Base-by-base conservation (phyloP, 1,139 yeast species). In the Saccharomyces hybrid region DNA sequence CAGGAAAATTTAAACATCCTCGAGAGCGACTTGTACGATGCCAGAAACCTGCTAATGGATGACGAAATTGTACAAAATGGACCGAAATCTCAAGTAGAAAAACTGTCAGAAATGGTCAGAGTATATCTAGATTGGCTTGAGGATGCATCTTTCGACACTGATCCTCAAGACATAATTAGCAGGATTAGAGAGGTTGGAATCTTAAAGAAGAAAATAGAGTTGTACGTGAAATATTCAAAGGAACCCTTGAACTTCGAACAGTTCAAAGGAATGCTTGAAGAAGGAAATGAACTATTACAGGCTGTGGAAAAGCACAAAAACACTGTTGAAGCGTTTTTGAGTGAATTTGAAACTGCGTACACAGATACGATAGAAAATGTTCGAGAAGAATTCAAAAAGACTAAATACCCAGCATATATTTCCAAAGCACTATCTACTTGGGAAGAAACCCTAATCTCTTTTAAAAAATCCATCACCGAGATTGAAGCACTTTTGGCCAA, bases 51-150 rank as follows among this genome's bases (percentile, higher is more conserved):
- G 52, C 63, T 84, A 29, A 84, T 81, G 12, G 78, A 77, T 44
- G 76, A 81, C 42, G 79, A 77, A 44, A 69, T 68, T 1, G 59
- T 74, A 6, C 64, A 64, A 7, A 69, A 69, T 28, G 73, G 73
- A 1, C 75, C 77, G 8, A 62, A 68, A 9, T 73, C 73, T 11
- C 61, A 78, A 19, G 52, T 76, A 2, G 73, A 71, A 3, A 66
- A 67, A 8, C 74, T 79, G 4, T 61, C 75, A 1, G 66, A 67
- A 0, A 47, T 71, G 2, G 78, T 85, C 1, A 60, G 73, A 31
- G 84, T 82, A 26, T 72, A 77, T 26, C 72, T 86, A 52, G 95
- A 86, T 59, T 88, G 96, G 96, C 73, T 89, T 42, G 96, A 88
- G 54, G 83, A 80, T 61, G 91, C 84, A 24, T 79, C 88, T 53